Base-by-base conservation (phyloP, 1,139 yeast genomes). In the Candida sanyaensis region DNA sequence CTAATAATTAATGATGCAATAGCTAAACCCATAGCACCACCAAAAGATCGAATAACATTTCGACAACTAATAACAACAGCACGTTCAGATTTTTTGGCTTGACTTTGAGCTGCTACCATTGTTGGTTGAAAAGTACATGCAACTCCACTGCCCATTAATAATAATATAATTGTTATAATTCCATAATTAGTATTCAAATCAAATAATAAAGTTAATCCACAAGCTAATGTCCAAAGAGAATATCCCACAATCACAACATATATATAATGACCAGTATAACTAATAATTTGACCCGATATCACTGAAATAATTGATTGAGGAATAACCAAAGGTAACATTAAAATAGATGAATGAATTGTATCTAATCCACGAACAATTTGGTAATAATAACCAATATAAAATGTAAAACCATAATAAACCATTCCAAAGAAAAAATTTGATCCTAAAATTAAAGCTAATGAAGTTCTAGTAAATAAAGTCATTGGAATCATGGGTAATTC, bases 121-220 rank as follows among this genome's bases (percentile, higher is more conserved):
- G 81, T 75, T 6, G 84, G 83, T 57, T 80, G 85, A 62, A 80
- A 78, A 5, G 79, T 75, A 49, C 68, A 68, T 2, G 83, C 84
- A 12, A 73, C 68, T 0, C 83, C 84, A 4, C 66, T 46, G 6
- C 84, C 84, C 62, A 73, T 70, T 2, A 75, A 38, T 23, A 76
- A 50, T 50, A 76, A 55, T 0, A 73, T 58, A 10, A 73, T 63
- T 1, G 67, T 66, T 30, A 70, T 57, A 0, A 65, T 65, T 1
- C 68, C 78, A 9, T 62, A 58, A 9, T 59, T 56, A 1, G 76
- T 58, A 27, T 58, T 43, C 4, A 57, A 57, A 44, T 58, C 60
- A 63, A 71, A 77, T 1, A 66, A 53, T 13, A 75, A 56, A 26
- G 73, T 60, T 43, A 78, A 56, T 1, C 75, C 71, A 38, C 68